phyloP scores from a whole-genome alignment of 1,139 yeast genomes.

The Taphrina sp. region DNA sequence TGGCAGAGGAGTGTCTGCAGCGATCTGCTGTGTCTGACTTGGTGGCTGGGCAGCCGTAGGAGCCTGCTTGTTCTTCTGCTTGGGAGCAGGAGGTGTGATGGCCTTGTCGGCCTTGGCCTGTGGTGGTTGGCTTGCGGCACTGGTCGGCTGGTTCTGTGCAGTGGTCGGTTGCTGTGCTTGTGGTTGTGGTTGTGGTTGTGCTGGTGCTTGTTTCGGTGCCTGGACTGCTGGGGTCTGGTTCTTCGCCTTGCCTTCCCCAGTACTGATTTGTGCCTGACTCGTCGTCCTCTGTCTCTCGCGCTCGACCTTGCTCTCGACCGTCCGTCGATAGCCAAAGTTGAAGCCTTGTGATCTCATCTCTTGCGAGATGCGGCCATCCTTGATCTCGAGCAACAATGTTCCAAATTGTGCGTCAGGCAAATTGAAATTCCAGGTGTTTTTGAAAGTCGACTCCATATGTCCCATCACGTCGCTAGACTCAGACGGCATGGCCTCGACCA shows the following conservation, averaged over 20 bases:
- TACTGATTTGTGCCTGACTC: conserved; percentile 4
- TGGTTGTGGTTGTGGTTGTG: conserved; percentile 9
- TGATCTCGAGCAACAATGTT: conserved; percentile 46
- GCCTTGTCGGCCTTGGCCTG: conserved; percentile 20
- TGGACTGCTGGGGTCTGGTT: conserved; percentile 7
- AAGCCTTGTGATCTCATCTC: conserved; percentile 53
- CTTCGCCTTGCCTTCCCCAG: conserved; percentile 1
- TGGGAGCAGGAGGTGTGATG: conserved; percentile 8
- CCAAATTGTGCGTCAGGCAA: conserved; percentile 61
- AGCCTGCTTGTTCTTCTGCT: conserved; percentile 1
- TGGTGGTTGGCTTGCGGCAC: conserved; percentile 26
- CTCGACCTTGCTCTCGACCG: neutral
- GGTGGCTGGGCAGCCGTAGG: conserved; percentile 2
- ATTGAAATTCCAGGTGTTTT: conserved; percentile 75
- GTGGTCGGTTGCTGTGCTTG: conserved; percentile 1
- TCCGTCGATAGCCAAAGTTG: conserved; percentile 50
- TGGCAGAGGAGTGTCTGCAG: conserved; percentile 22
- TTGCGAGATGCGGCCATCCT: conserved; percentile 50
- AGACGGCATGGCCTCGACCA: conserved; percentile 64
- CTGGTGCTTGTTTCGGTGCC: conserved; percentile 11
- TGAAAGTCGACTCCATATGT: conserved; percentile 54
- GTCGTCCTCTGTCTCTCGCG: conserved; percentile 12
- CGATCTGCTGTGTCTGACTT: conserved; percentile 9
- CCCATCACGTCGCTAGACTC: conserved; percentile 42
- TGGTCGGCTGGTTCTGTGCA: neutral